Evolutionary conservation across 179 eudicot species (phyloP).

Genomic region (Sideroxylon spinosum): DNA sequence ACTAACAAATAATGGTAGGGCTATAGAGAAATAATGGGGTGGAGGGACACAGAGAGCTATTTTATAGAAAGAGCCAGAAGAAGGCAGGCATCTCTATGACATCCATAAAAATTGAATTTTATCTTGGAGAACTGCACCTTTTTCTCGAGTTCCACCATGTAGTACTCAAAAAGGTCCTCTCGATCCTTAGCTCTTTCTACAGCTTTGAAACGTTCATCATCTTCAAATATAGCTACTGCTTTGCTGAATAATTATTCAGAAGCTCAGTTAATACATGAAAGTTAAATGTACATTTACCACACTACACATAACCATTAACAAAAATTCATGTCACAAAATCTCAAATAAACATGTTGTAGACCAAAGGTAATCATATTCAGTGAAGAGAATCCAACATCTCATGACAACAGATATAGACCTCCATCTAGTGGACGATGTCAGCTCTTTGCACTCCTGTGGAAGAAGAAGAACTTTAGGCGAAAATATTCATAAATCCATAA

Average conservation of each 20-base stretch:
- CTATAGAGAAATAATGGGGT: background rate
- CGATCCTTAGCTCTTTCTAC: slow-evolving; percentile 78
- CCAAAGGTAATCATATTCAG: background rate
- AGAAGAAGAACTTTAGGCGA: background rate
- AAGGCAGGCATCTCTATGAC: background rate
- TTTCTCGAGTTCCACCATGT: slow-evolving; percentile 57
- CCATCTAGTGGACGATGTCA: slow-evolving; percentile 77
- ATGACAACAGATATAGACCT: slow-evolving; percentile 39
- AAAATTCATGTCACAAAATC: background rate
- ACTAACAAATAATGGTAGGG: background rate
- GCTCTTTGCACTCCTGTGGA: slow-evolving; percentile 70
- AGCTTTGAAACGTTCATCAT: slow-evolving; percentile 86
- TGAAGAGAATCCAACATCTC: background rate
- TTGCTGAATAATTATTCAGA: slow-evolving; percentile 46
- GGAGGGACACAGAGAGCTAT: background rate
- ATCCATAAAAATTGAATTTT: slow-evolving; percentile 3
- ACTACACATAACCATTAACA: slow-evolving; percentile 18
- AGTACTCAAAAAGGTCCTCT: slow-evolving; percentile 74
- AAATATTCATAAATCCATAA: background rate
- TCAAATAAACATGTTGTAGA: slow-evolving; percentile 12
- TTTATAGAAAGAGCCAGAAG: background rate
- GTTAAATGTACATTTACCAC: slow-evolving; percentile 1
- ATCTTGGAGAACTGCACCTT: slow-evolving; percentile 44
- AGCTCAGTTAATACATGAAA: slow-evolving; percentile 15
- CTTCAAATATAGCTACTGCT: slow-evolving; percentile 54